phyloP scores from a whole-genome alignment of 2,329 filamentous ascomycete genomes.

The Penicillium frequentans region DNA sequence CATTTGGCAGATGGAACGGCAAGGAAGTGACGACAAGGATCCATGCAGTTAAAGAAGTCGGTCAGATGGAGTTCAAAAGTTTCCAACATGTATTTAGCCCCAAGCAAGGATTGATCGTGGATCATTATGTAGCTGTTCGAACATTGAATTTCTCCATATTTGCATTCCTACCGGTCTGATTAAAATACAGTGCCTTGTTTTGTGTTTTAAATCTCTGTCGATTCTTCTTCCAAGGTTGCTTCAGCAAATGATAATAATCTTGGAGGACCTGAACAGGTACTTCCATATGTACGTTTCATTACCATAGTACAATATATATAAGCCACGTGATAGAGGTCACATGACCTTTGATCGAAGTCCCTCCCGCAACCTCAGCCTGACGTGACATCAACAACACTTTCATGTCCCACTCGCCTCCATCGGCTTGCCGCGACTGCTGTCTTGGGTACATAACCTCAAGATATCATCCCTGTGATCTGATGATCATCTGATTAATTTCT shows the following conservation, averaged over 20 bases:
- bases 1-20: not conserved
- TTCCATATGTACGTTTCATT: too few relatives aligned
- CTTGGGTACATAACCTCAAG: not conserved
- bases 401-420: slow-evolving; percentile 3
- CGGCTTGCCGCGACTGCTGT: not conserved
- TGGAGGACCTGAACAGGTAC: too few relatives aligned
- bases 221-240: too few relatives aligned
- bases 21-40: not conserved
- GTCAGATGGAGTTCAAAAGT: not conserved
- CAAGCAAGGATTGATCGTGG: not conserved
- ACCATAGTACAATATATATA: too few relatives aligned
- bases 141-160: not conserved
- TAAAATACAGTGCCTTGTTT: too few relatives aligned
- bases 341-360: not conserved
- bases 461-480: not conserved
- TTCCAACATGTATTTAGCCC: not conserved
- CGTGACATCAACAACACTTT: slow-evolving; percentile 13
- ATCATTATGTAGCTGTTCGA: not conserved
- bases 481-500: not conserved
- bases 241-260: too few relatives aligned
- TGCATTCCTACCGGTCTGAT: too few relatives aligned
- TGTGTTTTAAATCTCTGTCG: too few relatives aligned
- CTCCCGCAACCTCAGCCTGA: slow-evolving; percentile 11
- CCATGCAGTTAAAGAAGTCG: not conserved
- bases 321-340: not conserved